Evolutionary conservation across 1,284 basidiomycete species (phyloP).

Genomic region (Flammula alnicola): DNA sequence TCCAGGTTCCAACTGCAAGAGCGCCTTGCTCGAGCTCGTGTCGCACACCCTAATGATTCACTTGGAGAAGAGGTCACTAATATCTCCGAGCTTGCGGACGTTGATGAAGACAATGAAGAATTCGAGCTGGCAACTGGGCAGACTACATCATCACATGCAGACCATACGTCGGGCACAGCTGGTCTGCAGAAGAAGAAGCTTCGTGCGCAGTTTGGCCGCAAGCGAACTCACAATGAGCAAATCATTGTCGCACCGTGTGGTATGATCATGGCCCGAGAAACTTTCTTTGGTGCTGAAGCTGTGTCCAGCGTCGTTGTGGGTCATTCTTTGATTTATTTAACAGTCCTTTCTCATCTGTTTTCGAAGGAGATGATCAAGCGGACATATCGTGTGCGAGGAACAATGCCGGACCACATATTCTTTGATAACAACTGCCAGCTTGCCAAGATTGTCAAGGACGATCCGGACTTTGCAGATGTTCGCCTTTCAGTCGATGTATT

Average conservation of each 20-base stretch:
- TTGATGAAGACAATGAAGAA: constrained; percentile 7
- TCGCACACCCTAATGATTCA: constrained; percentile 8
- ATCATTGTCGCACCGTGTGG: constrained; percentile 14
- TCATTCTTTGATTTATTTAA: not conserved
- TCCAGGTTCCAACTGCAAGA: constrained; percentile 10
- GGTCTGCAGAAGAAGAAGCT: not conserved
- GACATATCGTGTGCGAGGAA: constrained; percentile 16
- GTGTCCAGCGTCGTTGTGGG: not conserved
- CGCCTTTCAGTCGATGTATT: constrained; percentile 44
- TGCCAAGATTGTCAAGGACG: constrained; percentile 23
- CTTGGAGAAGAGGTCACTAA: constrained; percentile 3
- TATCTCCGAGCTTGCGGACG: not conserved
- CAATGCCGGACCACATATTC: constrained; percentile 34
- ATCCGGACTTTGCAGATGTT: constrained; percentile 30
- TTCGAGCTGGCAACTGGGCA: not conserved
- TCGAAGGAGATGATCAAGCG: constrained; percentile 27
- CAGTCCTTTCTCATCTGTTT: too few relatives aligned
- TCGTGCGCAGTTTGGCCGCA: constrained; percentile 12
- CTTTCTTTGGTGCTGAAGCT: constrained; percentile 12
- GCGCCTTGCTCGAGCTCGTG: not conserved
- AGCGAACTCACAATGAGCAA: constrained; percentile 18
- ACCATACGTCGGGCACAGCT: not conserved
- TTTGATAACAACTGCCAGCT: constrained; percentile 44
- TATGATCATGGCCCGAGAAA: constrained; percentile 10
- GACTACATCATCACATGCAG: not conserved